A percentile compares a stretch with the other conserved stretches of the same genome.
These are phyloP conservation scores for Lactarius psammicola DNA, from an alignment of 768 basidiomycete genomes.

Conservation along the genomic window DNA sequence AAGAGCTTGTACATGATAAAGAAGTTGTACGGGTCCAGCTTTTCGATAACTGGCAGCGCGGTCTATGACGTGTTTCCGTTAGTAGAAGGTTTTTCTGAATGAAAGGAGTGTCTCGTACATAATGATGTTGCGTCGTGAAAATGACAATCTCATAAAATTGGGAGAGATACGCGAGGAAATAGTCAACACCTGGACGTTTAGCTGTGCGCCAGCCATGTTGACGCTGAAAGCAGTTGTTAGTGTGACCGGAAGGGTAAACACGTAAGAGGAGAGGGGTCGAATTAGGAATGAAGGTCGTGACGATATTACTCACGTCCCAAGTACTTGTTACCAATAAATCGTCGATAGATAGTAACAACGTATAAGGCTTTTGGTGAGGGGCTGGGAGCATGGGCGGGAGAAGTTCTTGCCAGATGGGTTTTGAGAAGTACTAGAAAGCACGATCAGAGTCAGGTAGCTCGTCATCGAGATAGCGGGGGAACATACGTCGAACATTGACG, in stretches of 20 bases:
- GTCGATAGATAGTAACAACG: slow-evolving; percentile 86
- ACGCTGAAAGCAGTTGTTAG: slow-evolving; percentile 48
- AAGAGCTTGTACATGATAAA: slow-evolving; percentile 88
- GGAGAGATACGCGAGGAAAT: slow-evolving; percentile 95
- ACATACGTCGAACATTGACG: slow-evolving; percentile 67
- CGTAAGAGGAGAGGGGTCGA: neutral
- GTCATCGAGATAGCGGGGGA: slow-evolving; percentile 11
- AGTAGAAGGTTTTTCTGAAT: slow-evolving; percentile 6
- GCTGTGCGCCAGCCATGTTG: slow-evolving; percentile 96
- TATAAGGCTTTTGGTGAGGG: slow-evolving; percentile 87
- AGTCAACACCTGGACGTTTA: slow-evolving; percentile 96
- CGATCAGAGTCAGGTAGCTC: neutral
- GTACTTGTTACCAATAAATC: slow-evolving; percentile 88
- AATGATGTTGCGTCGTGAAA: slow-evolving; percentile 87
- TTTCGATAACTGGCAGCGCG: slow-evolving; percentile 82
- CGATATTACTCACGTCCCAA: slow-evolving; percentile 87
- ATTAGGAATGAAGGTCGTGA: neutral
- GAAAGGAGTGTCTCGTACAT: slow-evolving; percentile 51
- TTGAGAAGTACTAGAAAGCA: slow-evolving; percentile 72
- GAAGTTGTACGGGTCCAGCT: slow-evolving; percentile 91
- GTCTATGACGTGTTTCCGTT: slow-evolving; percentile 50
- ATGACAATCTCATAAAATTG: slow-evolving; percentile 98
- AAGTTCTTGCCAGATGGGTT: slow-evolving; percentile 91
- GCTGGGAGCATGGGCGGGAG: slow-evolving; percentile 83
- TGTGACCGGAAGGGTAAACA: neutral